Percentiles rank a stretch among this genome's conserved stretches.
These are phyloP conservation scores for Fusarium begoniae DNA, from an alignment of 2,329 filamentous ascomycete genomes.

Conservation along the genomic window DNA sequence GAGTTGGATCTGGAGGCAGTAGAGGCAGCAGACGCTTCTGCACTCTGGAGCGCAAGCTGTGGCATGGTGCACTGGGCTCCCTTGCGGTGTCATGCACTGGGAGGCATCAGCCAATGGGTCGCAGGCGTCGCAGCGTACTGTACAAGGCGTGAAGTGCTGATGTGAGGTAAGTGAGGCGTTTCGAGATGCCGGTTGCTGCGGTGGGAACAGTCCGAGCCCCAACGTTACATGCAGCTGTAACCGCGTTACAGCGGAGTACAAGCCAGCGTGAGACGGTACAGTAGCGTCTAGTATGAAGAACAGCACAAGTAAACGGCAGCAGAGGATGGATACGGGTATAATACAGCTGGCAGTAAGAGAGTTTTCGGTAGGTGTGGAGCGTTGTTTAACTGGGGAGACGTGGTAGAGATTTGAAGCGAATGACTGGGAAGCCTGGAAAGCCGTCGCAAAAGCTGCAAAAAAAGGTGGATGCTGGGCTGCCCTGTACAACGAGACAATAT, in stretches of 20 bases:
- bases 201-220: constrained; percentile 37
- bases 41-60: constrained; percentile 60
- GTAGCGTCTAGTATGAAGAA: constrained; percentile 3
- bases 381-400: constrained; percentile 11
- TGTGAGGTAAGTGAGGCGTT: constrained; percentile 40
- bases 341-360: constrained; percentile 9
- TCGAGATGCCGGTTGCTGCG: constrained; percentile 46
- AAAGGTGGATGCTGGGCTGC: constrained; percentile 21
- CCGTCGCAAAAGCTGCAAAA: constrained; percentile 16
- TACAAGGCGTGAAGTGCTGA: constrained; percentile 31
- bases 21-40: constrained; percentile 48
- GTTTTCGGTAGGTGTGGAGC: constrained; percentile 25
- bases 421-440: constrained; percentile 21
- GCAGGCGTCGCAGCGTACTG: constrained; percentile 3
- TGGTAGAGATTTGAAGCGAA: constrained; percentile 26
- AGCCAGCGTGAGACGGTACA: constrained; percentile 22
- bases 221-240: constrained; percentile 42
- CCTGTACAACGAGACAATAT: constrained; percentile 23
- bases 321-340: constrained; percentile 18
- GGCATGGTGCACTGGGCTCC: constrained; percentile 57
- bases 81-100: constrained; percentile 45
- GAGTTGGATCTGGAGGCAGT: constrained; percentile 23
- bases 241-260: constrained; percentile 27
- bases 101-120: constrained; percentile 44
- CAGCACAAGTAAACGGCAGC: constrained; percentile 4